A percentile compares a stretch with the other conserved stretches of the same genome.
Conservation (phyloP, 768 basidiomycete genomes). For the Nevesoporus exiguus region DNA sequence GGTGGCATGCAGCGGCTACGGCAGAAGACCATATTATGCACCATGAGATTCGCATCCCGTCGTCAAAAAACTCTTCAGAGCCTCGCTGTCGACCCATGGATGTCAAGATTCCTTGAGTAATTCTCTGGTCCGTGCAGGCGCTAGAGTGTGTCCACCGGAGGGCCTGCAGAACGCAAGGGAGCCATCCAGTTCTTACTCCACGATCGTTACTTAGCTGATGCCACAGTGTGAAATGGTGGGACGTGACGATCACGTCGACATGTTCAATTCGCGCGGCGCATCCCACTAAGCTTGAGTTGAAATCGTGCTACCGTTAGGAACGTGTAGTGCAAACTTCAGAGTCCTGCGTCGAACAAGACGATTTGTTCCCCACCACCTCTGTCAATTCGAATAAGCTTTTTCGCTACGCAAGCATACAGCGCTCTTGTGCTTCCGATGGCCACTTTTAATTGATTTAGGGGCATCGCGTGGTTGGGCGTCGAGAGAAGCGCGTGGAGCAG, state of each 20-base stretch:
- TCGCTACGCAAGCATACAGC: conserved; percentile 77
- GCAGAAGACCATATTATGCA: not conserved
- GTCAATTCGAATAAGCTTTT: conserved; percentile 73
- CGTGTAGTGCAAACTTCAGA: not conserved
- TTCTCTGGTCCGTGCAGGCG: too few species aligned
- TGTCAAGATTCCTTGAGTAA: too few species aligned
- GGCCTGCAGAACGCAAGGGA: too few species aligned
- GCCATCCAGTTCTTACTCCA: too few species aligned
- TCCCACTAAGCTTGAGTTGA: not conserved
- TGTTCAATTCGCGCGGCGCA: not conserved
- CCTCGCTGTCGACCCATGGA: not conserved
- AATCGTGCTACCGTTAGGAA: not conserved
- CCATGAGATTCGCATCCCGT: not conserved
- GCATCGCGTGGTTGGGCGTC: conserved; percentile 52
- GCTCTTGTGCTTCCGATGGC: conserved; percentile 57
- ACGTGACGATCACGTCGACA: not conserved
- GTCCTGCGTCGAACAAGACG: conserved; percentile 60
- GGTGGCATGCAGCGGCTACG: not conserved
- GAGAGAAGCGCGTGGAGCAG: conserved; percentile 58
- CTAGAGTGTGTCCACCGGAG: too few species aligned
- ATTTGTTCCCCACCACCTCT: conserved; percentile 71
- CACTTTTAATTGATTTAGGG: conserved; percentile 62
- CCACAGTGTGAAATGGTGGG: not conserved
- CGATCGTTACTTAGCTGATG: not conserved
- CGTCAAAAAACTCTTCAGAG: not conserved